Conservation (phyloP, 306 rosid genomes). For the Cyclanthera cordifolia region DNA sequence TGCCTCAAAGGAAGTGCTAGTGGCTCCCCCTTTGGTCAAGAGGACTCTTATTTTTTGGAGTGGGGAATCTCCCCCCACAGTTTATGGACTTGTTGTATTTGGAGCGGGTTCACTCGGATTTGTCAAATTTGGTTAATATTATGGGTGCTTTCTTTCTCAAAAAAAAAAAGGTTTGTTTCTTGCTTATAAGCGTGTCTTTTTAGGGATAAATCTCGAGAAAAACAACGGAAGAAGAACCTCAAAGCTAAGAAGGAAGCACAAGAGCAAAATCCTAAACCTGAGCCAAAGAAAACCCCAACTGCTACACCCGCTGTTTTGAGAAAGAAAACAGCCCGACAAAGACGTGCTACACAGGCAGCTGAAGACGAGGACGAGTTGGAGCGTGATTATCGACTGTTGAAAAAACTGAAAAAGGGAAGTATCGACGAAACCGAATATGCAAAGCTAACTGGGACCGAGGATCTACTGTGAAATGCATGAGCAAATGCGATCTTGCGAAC, state of each 20-base stretch:
- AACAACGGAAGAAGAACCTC: slow-evolving; percentile 75
- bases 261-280: slow-evolving; percentile 42
- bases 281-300: slow-evolving; percentile 28
- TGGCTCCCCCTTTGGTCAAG: no score
- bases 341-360: slow-evolving; percentile 67
- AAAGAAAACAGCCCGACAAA: slow-evolving; percentile 80
- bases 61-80: no score
- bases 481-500: background rate
- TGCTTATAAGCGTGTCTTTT: background rate
- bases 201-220: slow-evolving; percentile 85
- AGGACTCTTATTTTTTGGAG: no score
- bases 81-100: no score
- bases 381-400: slow-evolving; percentile 65
- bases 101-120: no score
- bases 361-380: slow-evolving; percentile 79
- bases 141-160: no score
- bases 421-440: slow-evolving; percentile 65
- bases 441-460: slow-evolving; percentile 71
- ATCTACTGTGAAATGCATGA: slow-evolving; percentile 38
- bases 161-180: background rate
- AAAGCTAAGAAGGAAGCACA: slow-evolving; percentile 58
- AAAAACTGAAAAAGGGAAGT: slow-evolving; percentile 74
- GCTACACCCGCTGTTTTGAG: slow-evolving; percentile 25
- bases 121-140: no score
- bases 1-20: no score